Evolutionary conservation across 2,329 filamentous ascomycete species (phyloP), one percentile per base, ranked within the genome.

Genomic region (Furcasterigmium furcatum): DNA sequence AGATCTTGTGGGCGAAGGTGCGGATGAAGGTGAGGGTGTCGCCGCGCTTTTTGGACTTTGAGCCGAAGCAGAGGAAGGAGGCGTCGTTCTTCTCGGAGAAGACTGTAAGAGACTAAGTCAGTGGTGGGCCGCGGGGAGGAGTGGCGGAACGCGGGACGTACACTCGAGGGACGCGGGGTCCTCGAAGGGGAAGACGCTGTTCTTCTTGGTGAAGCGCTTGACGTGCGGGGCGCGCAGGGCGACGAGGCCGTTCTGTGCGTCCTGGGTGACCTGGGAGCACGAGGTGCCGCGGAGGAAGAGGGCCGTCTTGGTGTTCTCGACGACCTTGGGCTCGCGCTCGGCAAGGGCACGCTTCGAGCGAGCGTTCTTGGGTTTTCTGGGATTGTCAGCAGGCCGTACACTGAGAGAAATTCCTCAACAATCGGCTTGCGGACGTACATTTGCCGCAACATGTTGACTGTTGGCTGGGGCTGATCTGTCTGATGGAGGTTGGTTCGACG

Each of bases 31-130:
- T 96, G 58, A 99, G 66, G 51, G 85, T 85, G 68, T 99, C 91
- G 5, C 91, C 91, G n/a, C 94, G 80, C 78, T 97, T 99, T 79
- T 97, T 99, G 66, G 80, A 89, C 67, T 85, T 87, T 64, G 81
- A 85, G 43, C 85, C 91, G 58, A 95, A 95, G 54, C 94, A 79
- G 54, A 96, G 78, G 40, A 96, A 74, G 38, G 84, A 87, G 59
- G 88, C 85, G 66, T 99, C 94, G 71, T 99, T 99, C 75, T 97
- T 99, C 63, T 91, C 85, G 52, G 87, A 86, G 74, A 99, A 91
- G 74, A 36, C 34, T 36, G 34, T 14, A 36, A 19, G 8, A 5
- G n/a, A 10, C 10, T 4, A 16, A 8, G 12, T 32, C 18, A 36
- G 34, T 7, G 6, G 9, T 16, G n/a, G 16, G 6, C 16, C 12